A percentile compares a stretch with the other conserved stretches of the same genome.
Conservation (phyloP, 768 basidiomycete species). For the Leccinum variicolor region DNA sequence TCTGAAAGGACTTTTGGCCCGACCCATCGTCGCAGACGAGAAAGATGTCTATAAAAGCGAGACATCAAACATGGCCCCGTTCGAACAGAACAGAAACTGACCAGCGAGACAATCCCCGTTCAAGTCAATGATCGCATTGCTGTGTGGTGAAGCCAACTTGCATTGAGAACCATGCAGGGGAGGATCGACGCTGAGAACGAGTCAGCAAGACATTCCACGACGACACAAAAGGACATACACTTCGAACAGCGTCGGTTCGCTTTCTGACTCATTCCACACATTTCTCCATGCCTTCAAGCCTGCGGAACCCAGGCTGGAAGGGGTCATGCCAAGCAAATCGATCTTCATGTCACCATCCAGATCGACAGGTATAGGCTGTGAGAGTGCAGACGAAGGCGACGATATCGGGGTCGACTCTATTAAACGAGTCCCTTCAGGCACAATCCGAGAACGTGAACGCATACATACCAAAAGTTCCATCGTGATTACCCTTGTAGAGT, state of each 20-base stretch:
- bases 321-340: constrained; percentile 73
- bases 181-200: constrained; percentile 47
- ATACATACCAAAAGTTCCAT: constrained; percentile 63
- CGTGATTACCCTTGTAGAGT: constrained; percentile 63
- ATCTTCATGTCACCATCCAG: constrained; percentile 86
- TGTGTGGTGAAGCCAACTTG: constrained; percentile 82
- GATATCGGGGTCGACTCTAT: constrained; percentile 38
- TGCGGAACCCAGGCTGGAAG: constrained; percentile 35
- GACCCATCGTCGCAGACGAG: constrained; percentile 73
- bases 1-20: constrained; percentile 69
- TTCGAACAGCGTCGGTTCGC: constrained; percentile 54
- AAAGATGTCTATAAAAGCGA: constrained; percentile 65
- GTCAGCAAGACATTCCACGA: constrained; percentile 3
- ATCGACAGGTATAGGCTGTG: constrained; percentile 88
- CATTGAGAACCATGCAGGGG: constrained; percentile 66
- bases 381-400: constrained; percentile 59
- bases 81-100: constrained; percentile 18
- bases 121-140: constrained; percentile 90
- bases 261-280: constrained; percentile 61
- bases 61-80: neutral
- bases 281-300: constrained; percentile 76
- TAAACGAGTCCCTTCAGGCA: neutral
- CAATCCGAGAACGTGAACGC: neutral
- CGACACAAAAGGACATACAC: constrained; percentile 45
- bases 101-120: constrained; percentile 96